Evolutionary conservation across 148 eudicot genomes (phyloP), one percentile per base, ranked within the genome.

Genomic region (Chenopodium album): DNA sequence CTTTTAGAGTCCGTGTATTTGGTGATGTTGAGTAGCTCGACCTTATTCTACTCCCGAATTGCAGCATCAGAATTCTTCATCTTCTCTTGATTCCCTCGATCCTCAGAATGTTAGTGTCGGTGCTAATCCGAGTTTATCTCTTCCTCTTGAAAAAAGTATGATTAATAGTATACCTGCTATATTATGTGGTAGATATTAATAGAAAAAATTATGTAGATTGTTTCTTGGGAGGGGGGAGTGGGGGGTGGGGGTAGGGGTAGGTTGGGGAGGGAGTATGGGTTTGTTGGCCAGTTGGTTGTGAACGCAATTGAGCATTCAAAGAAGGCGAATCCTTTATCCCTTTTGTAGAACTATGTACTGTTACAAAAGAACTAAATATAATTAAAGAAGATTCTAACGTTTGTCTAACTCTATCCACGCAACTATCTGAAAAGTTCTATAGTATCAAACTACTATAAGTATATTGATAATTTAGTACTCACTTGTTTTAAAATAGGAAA

Each of bases 61-160:
- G 84, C 19, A 84, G 83, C 85, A 85, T 71, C 97, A 92, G 82
- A 87, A 85, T 82, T 94, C 97, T 29, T 90, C 95, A 78, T 85
- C 90, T 76, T 88, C 97, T 67, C 88, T 93, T 73, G 94, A 94
- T 68, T 86, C 94, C 32, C 89, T 94, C 67, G 80, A 90, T 76
- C 82, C 92, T 81, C 89, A 89, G 46, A 87, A 84, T 82, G 81
- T 88, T 50, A 90, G 93, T 75, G 82, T 89, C 50, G 92, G 93
- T 75, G 87, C 89, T 78, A 94, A 94, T 84, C 95, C 95, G 75
- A 86, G 95, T 78, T 88, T 90, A 60, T 90, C 97, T 44, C 83
- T 94, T 77, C 92, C 98, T 67, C 92, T 93, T 78, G 87, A 93
- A 89, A 94, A 93, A 89, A 97, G 98, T 94, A 67, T 76, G 86